Conservation (phyloP, 495 filamentous ascomycete genomes). For the Pseudoneurospora amorphoporcata region DNA sequence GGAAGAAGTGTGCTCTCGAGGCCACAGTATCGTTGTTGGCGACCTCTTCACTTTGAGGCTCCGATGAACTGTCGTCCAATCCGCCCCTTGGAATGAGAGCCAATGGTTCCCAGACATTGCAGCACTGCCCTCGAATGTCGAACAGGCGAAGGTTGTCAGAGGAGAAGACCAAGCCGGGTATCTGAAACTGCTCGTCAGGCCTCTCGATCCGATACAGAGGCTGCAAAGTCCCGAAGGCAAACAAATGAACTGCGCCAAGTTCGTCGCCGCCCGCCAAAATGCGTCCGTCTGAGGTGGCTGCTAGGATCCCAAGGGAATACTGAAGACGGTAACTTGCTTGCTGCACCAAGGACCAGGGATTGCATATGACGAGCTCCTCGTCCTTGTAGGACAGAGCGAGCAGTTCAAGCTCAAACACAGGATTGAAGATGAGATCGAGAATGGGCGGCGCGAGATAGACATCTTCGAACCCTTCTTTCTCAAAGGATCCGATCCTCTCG, state of each 20-base stretch:
- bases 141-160: constrained; percentile 3
- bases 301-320: not conserved
- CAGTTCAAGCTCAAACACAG: not conserved
- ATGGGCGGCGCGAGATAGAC: constrained; percentile 6
- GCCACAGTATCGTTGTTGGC: constrained; percentile 10
- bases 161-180: not conserved
- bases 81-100: constrained; percentile 6
- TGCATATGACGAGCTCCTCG: constrained; percentile 1
- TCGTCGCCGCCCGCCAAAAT: not conserved
- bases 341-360: constrained; percentile 3
- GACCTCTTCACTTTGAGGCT: constrained; percentile 4
- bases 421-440: constrained; percentile 4
- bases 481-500: constrained; percentile 6
- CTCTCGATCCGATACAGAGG: not conserved
- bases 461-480: constrained; percentile 15
- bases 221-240: constrained; percentile 3
- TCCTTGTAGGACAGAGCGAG: constrained; percentile 8
- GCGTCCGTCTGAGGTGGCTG: constrained; percentile 2
- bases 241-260: not conserved
- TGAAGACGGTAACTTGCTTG: not conserved
- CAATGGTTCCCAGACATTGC: constrained; percentile 7
- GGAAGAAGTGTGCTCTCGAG: not conserved
- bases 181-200: not conserved
- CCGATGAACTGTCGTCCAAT: constrained; percentile 9
- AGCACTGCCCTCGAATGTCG: not conserved